Base-by-base conservation (phyloP, 116 monocot species). In the Papilionanthe hybrid region DNA sequence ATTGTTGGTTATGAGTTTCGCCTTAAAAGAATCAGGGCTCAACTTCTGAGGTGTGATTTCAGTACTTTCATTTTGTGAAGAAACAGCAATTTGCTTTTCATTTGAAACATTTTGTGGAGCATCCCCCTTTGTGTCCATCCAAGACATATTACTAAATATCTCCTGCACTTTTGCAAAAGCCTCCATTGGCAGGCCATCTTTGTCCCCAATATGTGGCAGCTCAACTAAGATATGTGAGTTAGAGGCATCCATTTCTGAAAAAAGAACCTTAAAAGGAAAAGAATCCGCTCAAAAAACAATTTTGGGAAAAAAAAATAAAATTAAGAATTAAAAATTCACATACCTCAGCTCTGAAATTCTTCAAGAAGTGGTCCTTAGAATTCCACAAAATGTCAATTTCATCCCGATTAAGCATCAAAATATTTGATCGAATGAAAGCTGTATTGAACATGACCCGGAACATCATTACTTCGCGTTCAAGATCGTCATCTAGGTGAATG, bases 111-210 rank as follows among this genome's bases (percentile, higher is more conserved):
- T 83, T 47, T 82, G 72, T 76, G 89, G 79, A 75, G 83, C 87
- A 81, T 93, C 88, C 8, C 79, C 89, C 9, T 87, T 91, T 75
- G 78, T 75, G 66, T 89, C 88, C n/a, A 94, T 80, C 90, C 92
- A 94, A 77, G 88, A 89, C 15, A 91, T 78, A 79, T 76, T 83
- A 79, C 79, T 94, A 76, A 94, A 98, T 17, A 98, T 89, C 83
- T 98, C 97, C 80, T 91, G 94, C 27, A 94, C 94, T 82, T 90
- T 98, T 15, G 92, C 88, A 87, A 98, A 98, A 50, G 92, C 94
- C 72, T 98, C 97, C 0, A 91, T 77, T 7, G 94, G 90, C 76
- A 98, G 91, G 18, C 91, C 97, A 63, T 92, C 92, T 81, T 98
- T 94, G 5, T 92, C 94, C 20, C 88, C 91, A 45, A 20, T 41